Evolutionary conservation across 2,329 filamentous ascomycete species (phyloP), one percentile per base, ranked within the genome.

Genomic region (Sporothrix dimorphospora): DNA sequence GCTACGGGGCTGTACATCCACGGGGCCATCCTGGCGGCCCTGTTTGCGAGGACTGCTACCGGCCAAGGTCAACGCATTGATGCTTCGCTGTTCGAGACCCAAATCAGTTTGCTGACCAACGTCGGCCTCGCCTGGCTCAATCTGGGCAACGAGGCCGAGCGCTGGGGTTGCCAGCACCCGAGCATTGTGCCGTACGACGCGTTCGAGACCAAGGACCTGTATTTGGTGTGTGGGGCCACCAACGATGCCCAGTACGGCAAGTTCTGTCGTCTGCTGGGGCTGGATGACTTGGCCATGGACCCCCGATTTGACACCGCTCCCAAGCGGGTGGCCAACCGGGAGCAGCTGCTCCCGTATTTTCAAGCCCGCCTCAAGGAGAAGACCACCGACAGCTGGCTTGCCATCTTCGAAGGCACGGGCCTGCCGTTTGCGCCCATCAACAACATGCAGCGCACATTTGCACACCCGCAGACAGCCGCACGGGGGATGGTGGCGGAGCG

Each of bases 1-100:
- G 98, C 96, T 0, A 98, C 96, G 0, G 96, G 96, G 0, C 83
- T 99, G 4, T 99, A 99, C 82, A 96, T 95, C 1, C 94, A 92
- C 76, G 98, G 98, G 81, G 92, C 93, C 72, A 94, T 99, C 78
- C 96, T 98, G 92, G 96, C 96, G 0, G 94, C 95, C 0, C 85
- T 99, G 21, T 83, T 98, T 19, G 88, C 88, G 0, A 87, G 95
- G 11, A 88, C 83, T 3, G 90, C 86, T 77, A 94, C 92, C 0
- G 92, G 93, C 6, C 89, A 86, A 77, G 96, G 96, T 0, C 95
- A 98, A 82, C 93, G 97, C 79, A 93, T 99, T 73, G 96, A 99
- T 80, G 91, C 96, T 24, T 90, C 93, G 0, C 83, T 99, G 73
- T 97, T 94, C 75, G 96, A 99, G 79, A 98, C 94, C 77, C 96